Conservation (phyloP, 2,329 filamentous ascomycete species). For the Hortaea sp. region DNA sequence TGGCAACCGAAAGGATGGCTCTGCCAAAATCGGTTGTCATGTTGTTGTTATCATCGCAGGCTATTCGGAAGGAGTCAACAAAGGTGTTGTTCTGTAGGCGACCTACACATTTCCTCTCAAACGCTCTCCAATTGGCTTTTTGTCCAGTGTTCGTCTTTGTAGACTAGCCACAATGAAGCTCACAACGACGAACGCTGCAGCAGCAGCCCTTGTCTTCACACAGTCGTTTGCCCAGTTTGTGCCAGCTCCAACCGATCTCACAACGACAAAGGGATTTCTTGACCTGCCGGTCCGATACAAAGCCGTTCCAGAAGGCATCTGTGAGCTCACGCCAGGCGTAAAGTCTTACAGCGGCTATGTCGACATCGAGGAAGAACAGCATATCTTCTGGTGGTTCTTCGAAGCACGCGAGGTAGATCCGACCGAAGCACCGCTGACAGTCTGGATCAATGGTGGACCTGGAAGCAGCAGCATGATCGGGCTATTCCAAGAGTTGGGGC, state of each 20-base stretch:
- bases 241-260: slow-evolving; percentile 35
- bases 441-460: slow-evolving; percentile 54
- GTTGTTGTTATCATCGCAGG: neutral
- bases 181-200: neutral
- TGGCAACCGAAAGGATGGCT: neutral
- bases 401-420: slow-evolving; percentile 43
- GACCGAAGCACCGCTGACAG: slow-evolving; percentile 43
- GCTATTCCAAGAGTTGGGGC: slow-evolving; percentile 35
- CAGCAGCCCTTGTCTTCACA: neutral
- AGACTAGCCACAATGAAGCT: neutral
- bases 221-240: slow-evolving; percentile 32
- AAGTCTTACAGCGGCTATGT: slow-evolving; percentile 49
- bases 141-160: neutral
- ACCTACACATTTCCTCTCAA: neutral
- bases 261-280: slow-evolving; percentile 32
- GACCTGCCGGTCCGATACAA: slow-evolving; percentile 49
- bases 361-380: slow-evolving; percentile 41
- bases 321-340: slow-evolving; percentile 46
- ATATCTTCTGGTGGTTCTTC: slow-evolving; percentile 48
- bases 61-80: neutral
- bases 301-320: slow-evolving; percentile 44
- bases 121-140: neutral
- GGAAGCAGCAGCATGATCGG: slow-evolving; percentile 49
- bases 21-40: neutral
- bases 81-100: neutral